These are phyloP conservation scores for Phoenix roebelenii DNA, from an alignment of 176 grass and related monocot genomes.

Conservation along the genomic window DNA sequence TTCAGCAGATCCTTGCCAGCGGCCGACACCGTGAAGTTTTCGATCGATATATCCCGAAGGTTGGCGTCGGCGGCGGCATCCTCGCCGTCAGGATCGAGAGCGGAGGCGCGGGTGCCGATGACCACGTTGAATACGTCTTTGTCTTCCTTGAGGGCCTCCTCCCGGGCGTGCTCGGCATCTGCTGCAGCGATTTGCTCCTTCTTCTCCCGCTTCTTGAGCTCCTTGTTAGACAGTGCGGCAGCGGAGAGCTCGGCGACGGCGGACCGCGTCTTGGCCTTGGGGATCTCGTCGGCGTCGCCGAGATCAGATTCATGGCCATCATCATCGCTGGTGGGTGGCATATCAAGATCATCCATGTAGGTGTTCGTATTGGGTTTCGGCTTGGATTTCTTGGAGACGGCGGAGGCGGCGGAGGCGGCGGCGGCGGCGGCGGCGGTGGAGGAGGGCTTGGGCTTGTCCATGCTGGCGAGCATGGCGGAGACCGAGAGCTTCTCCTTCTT, in stretches of 20 bases:
- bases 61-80: constrained; percentile 48
- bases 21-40: constrained; percentile 83
- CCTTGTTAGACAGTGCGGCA: constrained; percentile 43
- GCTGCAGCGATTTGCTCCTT: constrained; percentile 46
- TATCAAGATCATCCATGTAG: constrained; percentile 69
- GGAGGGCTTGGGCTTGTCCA: constrained; percentile 43
- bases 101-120: constrained; percentile 46
- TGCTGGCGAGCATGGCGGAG: constrained; percentile 84
- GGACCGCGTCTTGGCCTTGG: constrained; percentile 3
- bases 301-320: constrained; percentile 26
- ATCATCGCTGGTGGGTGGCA: constrained; percentile 73
- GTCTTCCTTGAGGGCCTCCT: constrained; percentile 80
- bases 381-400: constrained; percentile 20
- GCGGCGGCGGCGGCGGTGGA: background rate
- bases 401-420: background rate
- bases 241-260: constrained; percentile 32
- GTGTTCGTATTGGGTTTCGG: constrained; percentile 43
- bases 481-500: constrained; percentile 68
- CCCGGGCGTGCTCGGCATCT: constrained; percentile 39
- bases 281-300: constrained; percentile 15
- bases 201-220: constrained; percentile 82
- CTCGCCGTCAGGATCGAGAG: constrained; percentile 16
- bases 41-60: constrained; percentile 59
- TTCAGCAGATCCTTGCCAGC: constrained; percentile 86
- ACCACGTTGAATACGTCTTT: constrained; percentile 88